Conservation (phyloP, 139 green algal genomes). For the Desmodesmus armatus region DNA sequence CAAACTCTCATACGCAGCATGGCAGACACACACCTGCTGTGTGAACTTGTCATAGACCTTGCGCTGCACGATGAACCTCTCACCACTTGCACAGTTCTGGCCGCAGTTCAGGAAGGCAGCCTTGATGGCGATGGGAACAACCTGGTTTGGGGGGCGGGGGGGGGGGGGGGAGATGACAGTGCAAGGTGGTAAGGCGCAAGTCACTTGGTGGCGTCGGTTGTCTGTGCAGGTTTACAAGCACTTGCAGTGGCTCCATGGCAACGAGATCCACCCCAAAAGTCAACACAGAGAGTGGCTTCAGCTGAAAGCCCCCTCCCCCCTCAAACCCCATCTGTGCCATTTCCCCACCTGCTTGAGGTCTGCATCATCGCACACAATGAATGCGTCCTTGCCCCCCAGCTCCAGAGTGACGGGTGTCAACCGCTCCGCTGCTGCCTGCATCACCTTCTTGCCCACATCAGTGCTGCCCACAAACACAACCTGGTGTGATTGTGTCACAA, state of each 20-base stretch:
- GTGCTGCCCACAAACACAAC: constrained; percentile 85
- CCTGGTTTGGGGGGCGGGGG: constrained; percentile 60
- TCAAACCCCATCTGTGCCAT: not conserved
- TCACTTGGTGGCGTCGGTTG: not conserved
- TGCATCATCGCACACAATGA: constrained; percentile 94
- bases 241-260: too few relatives aligned
- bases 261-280: constrained; percentile 88
- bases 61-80: constrained; percentile 95
- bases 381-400: constrained; percentile 97
- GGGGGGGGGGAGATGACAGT: not conserved
- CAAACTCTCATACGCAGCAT: too few relatives aligned
- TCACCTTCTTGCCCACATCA: constrained; percentile 77
- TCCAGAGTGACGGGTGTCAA: constrained; percentile 97
- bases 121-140: constrained; percentile 85
- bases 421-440: constrained; percentile 79
- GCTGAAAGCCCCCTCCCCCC: not conserved
- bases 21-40: not conserved
- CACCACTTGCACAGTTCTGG: constrained; percentile 97
- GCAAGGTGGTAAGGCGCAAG: not conserved
- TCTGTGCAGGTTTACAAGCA: too few relatives aligned
- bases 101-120: constrained; percentile 93
- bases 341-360: constrained; percentile 79
- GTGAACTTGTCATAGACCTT: constrained; percentile 73
- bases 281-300: not conserved
- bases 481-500: not conserved